A percentile compares a stretch with the other conserved stretches of the same genome.
Evolutionary conservation across 495 filamentous ascomycete genomes (phyloP).

Genomic region (Astrocystis sublimbata): DNA sequence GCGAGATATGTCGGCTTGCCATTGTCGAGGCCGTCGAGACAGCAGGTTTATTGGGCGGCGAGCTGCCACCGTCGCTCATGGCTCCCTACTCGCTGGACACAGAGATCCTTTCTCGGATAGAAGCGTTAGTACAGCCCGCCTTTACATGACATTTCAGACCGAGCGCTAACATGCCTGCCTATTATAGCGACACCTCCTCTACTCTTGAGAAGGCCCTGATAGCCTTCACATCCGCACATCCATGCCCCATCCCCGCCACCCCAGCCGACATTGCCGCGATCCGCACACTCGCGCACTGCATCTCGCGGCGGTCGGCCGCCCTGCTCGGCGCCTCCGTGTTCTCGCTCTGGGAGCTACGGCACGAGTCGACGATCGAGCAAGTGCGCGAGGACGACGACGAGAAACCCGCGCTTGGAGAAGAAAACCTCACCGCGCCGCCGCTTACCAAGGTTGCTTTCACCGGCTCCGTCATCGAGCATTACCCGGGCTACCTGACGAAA

Average conservation of each 20-base stretch:
- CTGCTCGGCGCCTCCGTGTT: slow-evolving; percentile 63
- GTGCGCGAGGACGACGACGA: slow-evolving; percentile 24
- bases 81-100: slow-evolving; percentile 63
- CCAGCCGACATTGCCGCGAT: slow-evolving; percentile 55
- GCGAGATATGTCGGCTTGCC: slow-evolving; percentile 73
- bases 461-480: slow-evolving; percentile 66
- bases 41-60: slow-evolving; percentile 56
- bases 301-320: slow-evolving; percentile 62
- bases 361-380: slow-evolving; percentile 15
- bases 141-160: background rate
- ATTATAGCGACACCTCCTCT: slow-evolving; percentile 37
- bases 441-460: slow-evolving; percentile 59
- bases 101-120: slow-evolving; percentile 59
- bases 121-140: slow-evolving; percentile 46
- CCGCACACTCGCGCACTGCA: slow-evolving; percentile 53
- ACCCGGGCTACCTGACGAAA: slow-evolving; percentile 53
- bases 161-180: slow-evolving; percentile 19
- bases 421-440: slow-evolving; percentile 25
- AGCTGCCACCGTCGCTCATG: slow-evolving; percentile 52
- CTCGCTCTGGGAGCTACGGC: slow-evolving; percentile 60
- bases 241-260: slow-evolving; percentile 41
- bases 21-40: slow-evolving; percentile 63
- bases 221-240: slow-evolving; percentile 47
- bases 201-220: slow-evolving; percentile 32
- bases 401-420: slow-evolving; percentile 24